phyloP scores from a whole-genome alignment of 345 rosid species.

The rapeseed (Brassica napus) region DNA sequence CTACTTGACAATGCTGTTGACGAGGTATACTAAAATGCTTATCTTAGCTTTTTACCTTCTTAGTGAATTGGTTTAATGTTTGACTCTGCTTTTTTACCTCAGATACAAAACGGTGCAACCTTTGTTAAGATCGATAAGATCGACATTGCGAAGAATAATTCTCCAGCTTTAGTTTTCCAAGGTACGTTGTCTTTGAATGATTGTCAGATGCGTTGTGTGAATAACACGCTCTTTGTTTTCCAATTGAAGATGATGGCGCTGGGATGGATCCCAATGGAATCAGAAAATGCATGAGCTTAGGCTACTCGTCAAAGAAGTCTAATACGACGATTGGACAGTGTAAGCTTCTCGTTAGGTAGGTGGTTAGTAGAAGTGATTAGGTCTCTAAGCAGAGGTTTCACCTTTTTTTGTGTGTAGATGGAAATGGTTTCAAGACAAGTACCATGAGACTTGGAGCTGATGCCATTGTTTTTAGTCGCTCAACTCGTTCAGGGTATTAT shows the following conservation, averaged over 20 bases:
- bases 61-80: conserved; percentile 4
- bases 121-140: conserved; percentile 85
- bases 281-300: conserved; percentile 97
- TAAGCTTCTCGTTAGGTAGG: conserved; percentile 37
- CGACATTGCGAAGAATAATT: conserved; percentile 61
- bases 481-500: conserved; percentile 58
- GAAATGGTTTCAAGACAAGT: conserved; percentile 99
- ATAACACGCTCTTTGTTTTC: neutral
- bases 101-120: conserved; percentile 87
- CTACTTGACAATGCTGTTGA: conserved; percentile 95
- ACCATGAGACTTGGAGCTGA: conserved; percentile 98
- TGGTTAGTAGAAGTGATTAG: neutral
- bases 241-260: conserved; percentile 76
- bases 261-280: conserved; percentile 87
- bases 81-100: conserved; percentile 17
- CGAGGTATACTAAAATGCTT: conserved; percentile 54
- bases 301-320: conserved; percentile 88
- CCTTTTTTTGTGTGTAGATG: conserved; percentile 56
- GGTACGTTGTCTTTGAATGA: conserved; percentile 43
- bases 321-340: conserved; percentile 93
- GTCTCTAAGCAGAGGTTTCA: conserved; percentile 6
- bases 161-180: conserved; percentile 83
- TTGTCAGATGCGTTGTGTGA: neutral
- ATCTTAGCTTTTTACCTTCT: neutral
- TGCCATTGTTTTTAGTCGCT: conserved; percentile 76